Conservation (phyloP, 345 rosid species). For the Citrus cavaleriei region DNA sequence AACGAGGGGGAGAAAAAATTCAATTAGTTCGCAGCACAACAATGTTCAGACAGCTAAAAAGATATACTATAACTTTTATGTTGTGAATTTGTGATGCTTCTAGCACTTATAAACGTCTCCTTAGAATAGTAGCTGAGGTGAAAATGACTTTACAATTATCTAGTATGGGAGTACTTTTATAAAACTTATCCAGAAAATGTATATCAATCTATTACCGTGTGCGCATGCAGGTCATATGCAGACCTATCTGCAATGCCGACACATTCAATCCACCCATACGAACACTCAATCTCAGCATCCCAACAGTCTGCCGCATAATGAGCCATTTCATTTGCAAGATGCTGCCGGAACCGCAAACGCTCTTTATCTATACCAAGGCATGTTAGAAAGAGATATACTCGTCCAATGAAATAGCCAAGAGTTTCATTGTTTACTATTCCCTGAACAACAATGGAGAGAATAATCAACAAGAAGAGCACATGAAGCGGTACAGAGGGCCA, state of each 20-base stretch:
- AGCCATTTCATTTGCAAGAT: constrained; percentile 98
- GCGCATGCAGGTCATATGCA: constrained; percentile 84
- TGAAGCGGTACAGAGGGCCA: neutral
- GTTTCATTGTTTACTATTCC: constrained; percentile 93
- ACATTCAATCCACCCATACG: constrained; percentile 98
- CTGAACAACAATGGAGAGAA: constrained; percentile 31
- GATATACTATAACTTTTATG: neutral
- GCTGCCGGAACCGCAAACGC: constrained; percentile 86
- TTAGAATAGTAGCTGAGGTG: neutral
- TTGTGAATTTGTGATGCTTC: neutral
- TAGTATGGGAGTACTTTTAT: neutral
- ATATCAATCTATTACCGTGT: constrained; percentile 46
- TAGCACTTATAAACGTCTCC: neutral
- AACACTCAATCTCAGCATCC: constrained; percentile 97
- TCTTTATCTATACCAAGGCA: constrained; percentile 75
- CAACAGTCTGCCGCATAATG: constrained; percentile 99
- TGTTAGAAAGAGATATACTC: constrained; percentile 84
- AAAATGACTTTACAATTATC: neutral
- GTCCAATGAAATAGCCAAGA: constrained; percentile 93
- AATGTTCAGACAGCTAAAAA: neutral
- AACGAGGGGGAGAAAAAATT: neutral
- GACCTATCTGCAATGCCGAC: constrained; percentile 99
- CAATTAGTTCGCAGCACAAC: neutral
- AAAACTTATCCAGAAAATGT: neutral
- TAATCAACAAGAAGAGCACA: neutral